phyloP scores from a whole-genome alignment of 2,329 filamentous ascomycete genomes.

The Aspergillus floridensis region DNA sequence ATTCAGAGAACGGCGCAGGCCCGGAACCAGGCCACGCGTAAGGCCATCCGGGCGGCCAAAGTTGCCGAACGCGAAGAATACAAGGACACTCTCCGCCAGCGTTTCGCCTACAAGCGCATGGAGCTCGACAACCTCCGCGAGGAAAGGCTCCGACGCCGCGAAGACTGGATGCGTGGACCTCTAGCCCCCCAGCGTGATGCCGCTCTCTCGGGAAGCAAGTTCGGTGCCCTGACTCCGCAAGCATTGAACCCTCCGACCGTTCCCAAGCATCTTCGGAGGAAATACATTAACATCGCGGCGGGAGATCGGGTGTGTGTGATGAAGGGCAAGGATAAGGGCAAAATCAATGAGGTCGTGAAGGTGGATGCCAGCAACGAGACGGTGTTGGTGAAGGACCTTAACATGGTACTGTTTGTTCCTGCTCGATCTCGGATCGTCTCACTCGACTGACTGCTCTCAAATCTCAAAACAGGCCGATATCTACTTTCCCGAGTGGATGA shows the following conservation, averaged over 20 bases:
- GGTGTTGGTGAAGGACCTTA: constrained; percentile 61
- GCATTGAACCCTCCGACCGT: constrained; percentile 40
- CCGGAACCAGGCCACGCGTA: constrained; percentile 58
- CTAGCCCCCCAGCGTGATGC: constrained; percentile 74
- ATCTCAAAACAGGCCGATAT: constrained; percentile 39
- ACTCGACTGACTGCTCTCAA: not conserved
- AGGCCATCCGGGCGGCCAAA: constrained; percentile 44
- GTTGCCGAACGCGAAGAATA: constrained; percentile 41
- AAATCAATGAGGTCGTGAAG: constrained; percentile 69
- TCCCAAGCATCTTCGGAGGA: constrained; percentile 38
- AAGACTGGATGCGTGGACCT: constrained; percentile 77
- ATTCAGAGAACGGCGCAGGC: constrained; percentile 65
- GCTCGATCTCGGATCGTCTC: not conserved
- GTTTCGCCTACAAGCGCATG: constrained; percentile 32
- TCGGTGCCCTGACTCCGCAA: constrained; percentile 54
- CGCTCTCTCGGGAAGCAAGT: constrained; percentile 56
- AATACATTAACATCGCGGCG: constrained; percentile 59
- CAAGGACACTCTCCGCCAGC: constrained; percentile 29
- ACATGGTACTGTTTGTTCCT: constrained; percentile 54
- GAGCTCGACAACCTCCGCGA: constrained; percentile 41
- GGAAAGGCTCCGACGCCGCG: constrained; percentile 59
- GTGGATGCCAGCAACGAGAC: constrained; percentile 57
- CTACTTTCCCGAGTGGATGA: constrained; percentile 39
- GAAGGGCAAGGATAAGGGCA: constrained; percentile 75
- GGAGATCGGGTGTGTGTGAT: constrained; percentile 81